phyloP scores from a whole-genome alignment of 208 protist genomes.

The Porcisia hertigi region DNA sequence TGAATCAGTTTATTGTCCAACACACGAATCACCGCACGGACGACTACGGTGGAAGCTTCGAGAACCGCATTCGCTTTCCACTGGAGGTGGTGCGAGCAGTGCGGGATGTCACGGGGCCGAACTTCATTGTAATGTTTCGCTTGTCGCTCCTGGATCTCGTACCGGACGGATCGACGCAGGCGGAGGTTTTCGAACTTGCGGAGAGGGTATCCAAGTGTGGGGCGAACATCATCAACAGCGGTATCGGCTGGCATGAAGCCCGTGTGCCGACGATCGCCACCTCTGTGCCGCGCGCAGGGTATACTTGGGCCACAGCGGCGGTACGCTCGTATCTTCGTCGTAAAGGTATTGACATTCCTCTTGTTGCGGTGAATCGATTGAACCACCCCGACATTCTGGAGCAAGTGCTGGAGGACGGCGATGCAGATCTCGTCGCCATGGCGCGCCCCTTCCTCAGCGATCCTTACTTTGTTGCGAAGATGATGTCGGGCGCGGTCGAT shows the following conservation, averaged over 20 bases:
- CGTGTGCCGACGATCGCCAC: conserved; percentile 93
- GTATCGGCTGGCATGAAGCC: conserved; percentile 95
- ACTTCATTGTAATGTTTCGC: conserved; percentile 92
- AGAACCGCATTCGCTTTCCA: conserved; percentile 83
- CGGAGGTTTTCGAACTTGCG: conserved; percentile 80
- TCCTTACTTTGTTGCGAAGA: conserved; percentile 89
- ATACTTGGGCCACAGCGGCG: conserved; percentile 72
- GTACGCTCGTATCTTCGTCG: conserved; percentile 51
- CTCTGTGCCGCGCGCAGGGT: conserved; percentile 86
- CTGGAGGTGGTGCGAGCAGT: conserved; percentile 84
- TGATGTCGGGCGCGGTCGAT: conserved; percentile 41
- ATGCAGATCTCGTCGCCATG: conserved; percentile 92
- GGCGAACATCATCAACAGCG: conserved; percentile 93
- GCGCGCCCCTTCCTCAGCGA: conserved; percentile 92
- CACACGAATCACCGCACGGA: conserved; percentile 91
- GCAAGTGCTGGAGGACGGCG: conserved; percentile 66
- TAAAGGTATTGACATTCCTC: conserved; percentile 58
- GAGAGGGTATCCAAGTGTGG: conserved; percentile 71
- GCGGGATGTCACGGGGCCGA: conserved; percentile 37
- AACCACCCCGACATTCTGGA: conserved; percentile 89
- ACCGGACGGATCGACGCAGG: conserved; percentile 77
- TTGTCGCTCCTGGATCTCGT: conserved; percentile 94
- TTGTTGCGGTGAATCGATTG: conserved; percentile 93
- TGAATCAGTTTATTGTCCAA: conserved; percentile 93
- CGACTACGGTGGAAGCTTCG: conserved; percentile 75